Evolutionary conservation across 2,329 filamentous ascomycete genomes (phyloP).

Genomic region (Calonectria honghensis): DNA sequence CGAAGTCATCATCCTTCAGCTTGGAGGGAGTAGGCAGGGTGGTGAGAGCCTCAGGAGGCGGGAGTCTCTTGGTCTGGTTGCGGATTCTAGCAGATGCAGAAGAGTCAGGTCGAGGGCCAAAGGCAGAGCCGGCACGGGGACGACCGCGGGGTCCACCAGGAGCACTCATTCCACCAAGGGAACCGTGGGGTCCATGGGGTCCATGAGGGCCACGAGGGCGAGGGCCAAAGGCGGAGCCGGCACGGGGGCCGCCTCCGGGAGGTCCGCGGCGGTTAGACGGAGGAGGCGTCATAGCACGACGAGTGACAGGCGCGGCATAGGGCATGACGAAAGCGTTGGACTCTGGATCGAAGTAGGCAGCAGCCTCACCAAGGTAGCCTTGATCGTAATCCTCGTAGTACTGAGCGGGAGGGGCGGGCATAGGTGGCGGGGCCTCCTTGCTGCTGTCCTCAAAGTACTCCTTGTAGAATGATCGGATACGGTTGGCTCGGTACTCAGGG

Average conservation of each 20-base stretch:
- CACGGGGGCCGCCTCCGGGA: slow-evolving; percentile 64
- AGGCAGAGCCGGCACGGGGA: slow-evolving; percentile 70
- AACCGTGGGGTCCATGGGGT: slow-evolving; percentile 67
- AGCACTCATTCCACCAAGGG: slow-evolving; percentile 69
- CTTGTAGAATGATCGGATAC: slow-evolving; percentile 99
- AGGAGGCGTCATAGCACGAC: slow-evolving; percentile 96
- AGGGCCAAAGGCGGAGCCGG: slow-evolving; percentile 62
- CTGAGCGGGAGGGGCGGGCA: slow-evolving; percentile 61
- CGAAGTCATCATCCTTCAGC: slow-evolving; percentile 87
- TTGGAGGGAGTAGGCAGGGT: slow-evolving; percentile 90
- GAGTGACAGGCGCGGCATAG: slow-evolving; percentile 88
- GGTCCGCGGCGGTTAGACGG: slow-evolving; percentile 73
- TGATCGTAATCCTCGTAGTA: slow-evolving; percentile 87
- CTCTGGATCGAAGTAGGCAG: slow-evolving; percentile 79
- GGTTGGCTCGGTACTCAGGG: slow-evolving; percentile 94
- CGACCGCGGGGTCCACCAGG: slow-evolving; percentile 71
- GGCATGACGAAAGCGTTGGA: slow-evolving; percentile 85
- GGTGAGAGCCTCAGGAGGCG: slow-evolving; percentile 83
- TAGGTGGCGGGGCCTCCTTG: slow-evolving; percentile 69
- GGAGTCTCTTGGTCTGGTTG: slow-evolving; percentile 67
- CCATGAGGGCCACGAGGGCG: slow-evolving; percentile 59
- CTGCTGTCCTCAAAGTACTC: slow-evolving; percentile 96
- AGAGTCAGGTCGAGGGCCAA: slow-evolving; percentile 77
- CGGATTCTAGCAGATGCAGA: slow-evolving; percentile 73
- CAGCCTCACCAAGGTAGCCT: slow-evolving; percentile 80